These are phyloP conservation scores for Phalaenopsis hybrid DNA, from an alignment of 116 monocot genomes.

Conservation along the genomic window DNA sequence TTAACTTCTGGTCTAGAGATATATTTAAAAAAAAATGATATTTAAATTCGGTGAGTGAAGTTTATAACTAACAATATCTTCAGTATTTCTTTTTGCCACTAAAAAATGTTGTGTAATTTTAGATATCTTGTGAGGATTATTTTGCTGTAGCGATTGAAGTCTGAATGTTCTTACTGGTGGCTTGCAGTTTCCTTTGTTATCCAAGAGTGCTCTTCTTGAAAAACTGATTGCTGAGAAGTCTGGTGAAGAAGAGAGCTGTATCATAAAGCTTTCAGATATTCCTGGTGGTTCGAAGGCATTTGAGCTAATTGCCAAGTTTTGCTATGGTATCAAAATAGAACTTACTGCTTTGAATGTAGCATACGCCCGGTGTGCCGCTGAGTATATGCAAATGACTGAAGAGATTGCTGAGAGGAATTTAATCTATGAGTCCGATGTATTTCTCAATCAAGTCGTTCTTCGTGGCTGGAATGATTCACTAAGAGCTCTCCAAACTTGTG, in stretches of 20 bases:
- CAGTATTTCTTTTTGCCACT: too few relatives aligned
- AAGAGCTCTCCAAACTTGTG: conserved; percentile 24
- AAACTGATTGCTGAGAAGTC: conserved; percentile 11
- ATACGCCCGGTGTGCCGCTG: conserved; percentile 20
- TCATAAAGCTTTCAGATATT: conserved; percentile 16
- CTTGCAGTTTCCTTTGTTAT: conserved; percentile 21
- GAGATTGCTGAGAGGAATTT: conserved; percentile 23
- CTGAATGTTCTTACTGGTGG: too few relatives aligned
- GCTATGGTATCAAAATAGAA: conserved; percentile 25
- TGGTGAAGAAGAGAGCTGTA: conserved; percentile 8
- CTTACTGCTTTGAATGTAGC: conserved; percentile 22
- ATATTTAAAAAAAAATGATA: too few relatives aligned
- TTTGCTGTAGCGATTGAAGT: too few relatives aligned
- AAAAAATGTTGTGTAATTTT: too few relatives aligned
- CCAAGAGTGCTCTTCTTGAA: conserved; percentile 15
- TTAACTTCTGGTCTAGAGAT: too few relatives aligned
- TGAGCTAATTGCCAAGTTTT: conserved; percentile 25
- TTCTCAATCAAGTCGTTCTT: conserved; percentile 19
- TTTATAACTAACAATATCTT: too few relatives aligned
- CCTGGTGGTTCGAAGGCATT: conserved; percentile 23
- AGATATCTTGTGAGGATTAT: too few relatives aligned
- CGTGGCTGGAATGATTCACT: conserved; percentile 28
- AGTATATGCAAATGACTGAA: conserved; percentile 28
- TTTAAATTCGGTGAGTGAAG: too few relatives aligned
- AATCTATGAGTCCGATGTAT: conserved; percentile 17